Percentiles rank a stretch among this genome's conserved stretches.
Conservation (phyloP, 2,329 filamentous ascomycete genomes). For the Phialophora macrospora region DNA sequence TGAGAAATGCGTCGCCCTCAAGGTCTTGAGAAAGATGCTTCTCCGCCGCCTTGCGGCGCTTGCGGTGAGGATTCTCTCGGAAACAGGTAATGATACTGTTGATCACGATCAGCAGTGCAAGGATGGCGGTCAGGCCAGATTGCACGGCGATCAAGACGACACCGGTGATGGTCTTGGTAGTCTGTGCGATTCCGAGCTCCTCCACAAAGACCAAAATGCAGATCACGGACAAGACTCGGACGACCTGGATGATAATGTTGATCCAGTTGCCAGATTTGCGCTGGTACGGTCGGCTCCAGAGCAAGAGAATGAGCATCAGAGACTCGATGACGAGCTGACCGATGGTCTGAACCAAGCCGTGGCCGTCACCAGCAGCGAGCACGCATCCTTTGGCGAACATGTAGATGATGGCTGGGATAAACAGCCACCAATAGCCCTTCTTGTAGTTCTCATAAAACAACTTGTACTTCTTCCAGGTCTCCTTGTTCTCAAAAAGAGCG, state of each 20-base stretch:
- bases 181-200: constrained; percentile 85
- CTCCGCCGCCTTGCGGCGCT: constrained; percentile 85
- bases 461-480: constrained; percentile 92
- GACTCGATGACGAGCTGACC: constrained; percentile 81
- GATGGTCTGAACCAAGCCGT: constrained; percentile 79
- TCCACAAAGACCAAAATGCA: constrained; percentile 95
- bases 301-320: constrained; percentile 75
- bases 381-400: constrained; percentile 87
- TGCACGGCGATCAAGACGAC: constrained; percentile 94
- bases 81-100: constrained; percentile 83
- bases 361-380: constrained; percentile 81
- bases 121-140: constrained; percentile 76
- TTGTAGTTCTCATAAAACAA: constrained; percentile 97
- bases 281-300: constrained; percentile 86
- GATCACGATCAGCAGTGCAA: constrained; percentile 85
- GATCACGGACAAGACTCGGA: constrained; percentile 83
- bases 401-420: constrained; percentile 86
- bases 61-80: constrained; percentile 87
- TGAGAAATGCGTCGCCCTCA: constrained; percentile 63
- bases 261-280: constrained; percentile 87
- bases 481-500: constrained; percentile 83
- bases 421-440: constrained; percentile 95
- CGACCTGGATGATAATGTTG: constrained; percentile 88
- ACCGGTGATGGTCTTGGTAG: constrained; percentile 91
- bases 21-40: constrained; percentile 91